Evolutionary conservation across 257 asterid genomes (phyloP), one percentile per base, ranked within the genome.

Genomic region (Henckelia pumila): DNA sequence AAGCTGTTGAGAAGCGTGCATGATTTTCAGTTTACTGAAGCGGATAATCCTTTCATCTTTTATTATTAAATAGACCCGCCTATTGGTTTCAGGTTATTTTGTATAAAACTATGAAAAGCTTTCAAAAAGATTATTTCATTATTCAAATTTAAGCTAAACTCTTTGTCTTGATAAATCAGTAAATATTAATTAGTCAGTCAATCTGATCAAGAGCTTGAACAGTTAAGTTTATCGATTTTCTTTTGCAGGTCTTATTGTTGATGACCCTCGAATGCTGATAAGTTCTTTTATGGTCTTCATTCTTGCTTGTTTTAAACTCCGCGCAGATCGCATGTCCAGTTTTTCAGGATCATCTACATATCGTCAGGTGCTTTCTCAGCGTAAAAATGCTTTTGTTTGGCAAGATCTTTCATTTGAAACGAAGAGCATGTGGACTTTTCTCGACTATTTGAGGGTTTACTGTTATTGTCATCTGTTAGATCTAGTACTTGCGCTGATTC

Each of bases 401-500:
- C 79, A 91, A 76, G 99, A 94, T 78, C 85, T 94, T 52, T 85
- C 98, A 28, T 94, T 94, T 76, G 99, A 91, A 83, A 94, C 98
- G 74, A 94, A 91, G 79, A 71, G 97, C 89, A 91, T 91, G 96
- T 94, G 99, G 99, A 94, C 98, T 44, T 82, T 91, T 83, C 85
- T 94, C 6, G 98, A 91, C 75, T 94, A 94, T 76, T 66, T 94
- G 86, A 89, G 97, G 79, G 93, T 94, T 64, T 94, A 94, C 82
- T 94, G 97, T 91, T 94, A 91, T 76, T 94, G 99, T 71, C 99
- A 94, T 85, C 96, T 94, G 26, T 66, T 94, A 73, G 99, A 94
- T 82, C 87, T 94, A n/a, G 98, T 94, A 62, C 97, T 94, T 69
- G 81, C 96, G 33, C 83, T 94, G 81, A 79, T 94, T 74, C 77